Conservation (phyloP, 1,284 basidiomycete species). For the Cutaneotrichosporon sp. region DNA sequence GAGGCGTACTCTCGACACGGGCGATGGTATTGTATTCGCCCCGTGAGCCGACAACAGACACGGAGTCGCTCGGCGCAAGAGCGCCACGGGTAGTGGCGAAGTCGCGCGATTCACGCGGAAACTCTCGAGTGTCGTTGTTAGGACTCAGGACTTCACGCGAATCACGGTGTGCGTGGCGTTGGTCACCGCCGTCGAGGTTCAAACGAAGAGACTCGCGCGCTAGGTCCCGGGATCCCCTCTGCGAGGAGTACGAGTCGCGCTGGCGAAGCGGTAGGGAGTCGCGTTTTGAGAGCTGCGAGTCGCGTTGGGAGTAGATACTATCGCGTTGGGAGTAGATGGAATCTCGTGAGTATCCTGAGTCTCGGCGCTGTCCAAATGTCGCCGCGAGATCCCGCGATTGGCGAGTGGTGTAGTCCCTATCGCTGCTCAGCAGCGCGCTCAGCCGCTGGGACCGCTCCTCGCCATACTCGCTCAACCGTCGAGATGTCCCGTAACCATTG, state of each 20-base stretch:
- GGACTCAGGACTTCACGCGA: neutral
- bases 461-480: slow-evolving; percentile 2
- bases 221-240: neutral
- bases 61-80: slow-evolving; percentile 37
- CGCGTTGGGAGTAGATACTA: neutral
- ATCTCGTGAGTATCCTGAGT: neutral
- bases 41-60: slow-evolving; percentile 31
- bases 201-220: neutral
- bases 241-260: slow-evolving; percentile 3
- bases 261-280: neutral
- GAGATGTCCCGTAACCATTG: neutral
- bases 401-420: slow-evolving; percentile 8
- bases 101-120: slow-evolving; percentile 6
- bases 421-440: slow-evolving; percentile 59
- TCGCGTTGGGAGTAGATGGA: slow-evolving; percentile 2
- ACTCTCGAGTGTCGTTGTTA: neutral
- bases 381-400: slow-evolving; percentile 6
- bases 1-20: slow-evolving; percentile 1
- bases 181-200: neutral
- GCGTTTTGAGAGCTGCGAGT: neutral
- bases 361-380: slow-evolving; percentile 1
- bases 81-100: neutral
- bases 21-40: slow-evolving; percentile 7
- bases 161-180: neutral
- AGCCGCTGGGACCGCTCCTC: slow-evolving; percentile 6